Evolutionary conservation across 768 basidiomycete genomes (phyloP).

Genomic region (Boletus pseudo-olivaceus): DNA sequence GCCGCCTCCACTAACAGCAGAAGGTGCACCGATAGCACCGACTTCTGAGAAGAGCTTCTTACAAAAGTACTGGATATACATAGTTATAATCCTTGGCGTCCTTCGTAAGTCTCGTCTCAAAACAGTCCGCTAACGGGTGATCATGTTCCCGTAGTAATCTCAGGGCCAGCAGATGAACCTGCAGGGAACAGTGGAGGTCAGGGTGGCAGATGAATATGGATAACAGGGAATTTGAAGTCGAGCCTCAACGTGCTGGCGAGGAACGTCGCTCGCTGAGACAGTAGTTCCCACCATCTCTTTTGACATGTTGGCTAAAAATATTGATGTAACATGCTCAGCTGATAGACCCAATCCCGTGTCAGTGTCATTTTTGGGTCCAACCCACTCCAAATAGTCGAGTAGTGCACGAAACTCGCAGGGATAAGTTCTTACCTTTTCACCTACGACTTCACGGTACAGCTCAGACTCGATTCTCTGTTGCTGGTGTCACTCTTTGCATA

Average conservation of each 20-base stretch:
- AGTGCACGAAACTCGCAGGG: background rate
- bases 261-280: background rate
- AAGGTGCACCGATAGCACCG: slow-evolving; percentile 61
- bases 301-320: slow-evolving; percentile 19
- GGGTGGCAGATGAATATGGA: slow-evolving; percentile 22
- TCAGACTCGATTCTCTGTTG: background rate
- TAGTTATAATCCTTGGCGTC: slow-evolving; percentile 54
- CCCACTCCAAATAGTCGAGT: background rate
- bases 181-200: slow-evolving; percentile 18
- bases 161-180: slow-evolving; percentile 30
- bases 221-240: background rate
- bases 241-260: background rate
- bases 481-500: background rate
- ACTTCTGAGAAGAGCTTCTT: slow-evolving; percentile 73
- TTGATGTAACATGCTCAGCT: slow-evolving; percentile 13
- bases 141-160: slow-evolving; percentile 19
- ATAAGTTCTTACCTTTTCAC: background rate
- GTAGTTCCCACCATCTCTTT: slow-evolving; percentile 1
- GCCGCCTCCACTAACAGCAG: slow-evolving; percentile 62
- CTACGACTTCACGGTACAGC: background rate
- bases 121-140: background rate
- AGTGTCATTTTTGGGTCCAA: background rate
- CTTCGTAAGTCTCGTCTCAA: slow-evolving; percentile 44
- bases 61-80: slow-evolving; percentile 91
- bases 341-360: background rate